Conservation (phyloP, 805 yeast species). For the Zygosaccharomyces lentus region DNA sequence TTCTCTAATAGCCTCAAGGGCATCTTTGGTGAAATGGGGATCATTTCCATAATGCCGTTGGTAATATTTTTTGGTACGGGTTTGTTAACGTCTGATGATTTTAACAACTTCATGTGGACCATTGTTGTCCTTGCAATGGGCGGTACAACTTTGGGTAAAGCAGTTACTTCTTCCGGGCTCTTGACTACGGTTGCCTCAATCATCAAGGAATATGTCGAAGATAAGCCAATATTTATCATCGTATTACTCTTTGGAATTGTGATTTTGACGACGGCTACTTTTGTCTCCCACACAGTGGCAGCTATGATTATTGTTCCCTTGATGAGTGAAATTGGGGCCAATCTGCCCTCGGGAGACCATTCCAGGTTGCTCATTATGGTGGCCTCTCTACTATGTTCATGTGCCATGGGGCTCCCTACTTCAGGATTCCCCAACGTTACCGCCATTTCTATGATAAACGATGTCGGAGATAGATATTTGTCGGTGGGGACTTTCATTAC, state of each 20-base stretch:
- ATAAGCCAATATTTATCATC: slow-evolving; percentile 67
- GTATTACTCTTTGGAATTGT: slow-evolving; percentile 76
- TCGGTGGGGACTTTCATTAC: slow-evolving; percentile 83
- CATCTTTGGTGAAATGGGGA: slow-evolving; percentile 93
- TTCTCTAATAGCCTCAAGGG: slow-evolving; percentile 68
- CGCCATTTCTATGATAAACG: slow-evolving; percentile 92
- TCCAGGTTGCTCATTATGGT: slow-evolving; percentile 74
- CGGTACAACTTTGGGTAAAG: slow-evolving; percentile 92
- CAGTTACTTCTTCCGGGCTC: slow-evolving; percentile 87
- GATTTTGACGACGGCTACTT: slow-evolving; percentile 82
- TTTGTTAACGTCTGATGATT: slow-evolving; percentile 78
- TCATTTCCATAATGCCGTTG: slow-evolving; percentile 84
- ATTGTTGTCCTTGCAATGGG: slow-evolving; percentile 97
- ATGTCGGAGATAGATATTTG: slow-evolving; percentile 83
- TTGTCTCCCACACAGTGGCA: slow-evolving; percentile 95
- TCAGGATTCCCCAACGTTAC: slow-evolving; percentile 98
- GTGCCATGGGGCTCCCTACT: slow-evolving; percentile 97
- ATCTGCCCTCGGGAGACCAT: slow-evolving; percentile 67
- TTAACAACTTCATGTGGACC: slow-evolving; percentile 95
- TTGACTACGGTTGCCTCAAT: slow-evolving; percentile 68
- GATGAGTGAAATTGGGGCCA: slow-evolving; percentile 82
- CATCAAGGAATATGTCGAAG: slow-evolving; percentile 63
- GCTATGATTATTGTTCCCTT: slow-evolving; percentile 90
- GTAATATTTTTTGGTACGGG: slow-evolving; percentile 93
- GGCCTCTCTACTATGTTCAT: slow-evolving; percentile 69